Conservation (phyloP, 352 stramenopile species). For the Blastocystis hominis region DNA sequence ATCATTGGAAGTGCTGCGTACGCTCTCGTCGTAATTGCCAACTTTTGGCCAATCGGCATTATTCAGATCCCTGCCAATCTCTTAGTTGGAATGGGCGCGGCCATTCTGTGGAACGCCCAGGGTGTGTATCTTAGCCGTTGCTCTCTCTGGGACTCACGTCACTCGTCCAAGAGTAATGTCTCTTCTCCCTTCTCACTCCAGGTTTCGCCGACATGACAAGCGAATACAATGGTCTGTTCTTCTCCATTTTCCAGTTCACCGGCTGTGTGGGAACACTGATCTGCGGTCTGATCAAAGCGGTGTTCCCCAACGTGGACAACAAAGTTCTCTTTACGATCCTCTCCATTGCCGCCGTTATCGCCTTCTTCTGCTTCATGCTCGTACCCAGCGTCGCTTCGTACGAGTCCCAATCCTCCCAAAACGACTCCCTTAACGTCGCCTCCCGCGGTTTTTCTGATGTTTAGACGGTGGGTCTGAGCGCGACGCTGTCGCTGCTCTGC, state of each 20-base stretch:
- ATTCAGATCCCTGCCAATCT: slow-evolving; percentile 55
- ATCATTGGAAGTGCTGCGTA: slow-evolving; percentile 59
- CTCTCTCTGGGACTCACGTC: slow-evolving; percentile 40
- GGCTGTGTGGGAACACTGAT: slow-evolving; percentile 56
- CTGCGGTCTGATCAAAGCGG: background rate
- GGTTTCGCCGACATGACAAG: slow-evolving; percentile 46
- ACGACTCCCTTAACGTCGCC: background rate
- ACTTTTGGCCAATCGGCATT: background rate
- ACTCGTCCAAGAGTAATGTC: background rate
- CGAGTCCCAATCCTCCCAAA: background rate
- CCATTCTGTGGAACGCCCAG: slow-evolving; percentile 58
- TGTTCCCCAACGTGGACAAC: slow-evolving; percentile 9
- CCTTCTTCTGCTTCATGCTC: slow-evolving; percentile 4
- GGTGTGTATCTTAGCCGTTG: slow-evolving; percentile 56
- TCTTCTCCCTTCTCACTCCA: background rate
- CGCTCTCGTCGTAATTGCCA: slow-evolving; percentile 24
- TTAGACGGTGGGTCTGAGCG: slow-evolving; percentile 3
- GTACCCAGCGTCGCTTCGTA: slow-evolving; percentile 15
- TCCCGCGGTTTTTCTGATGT: background rate
- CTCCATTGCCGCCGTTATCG: background rate
- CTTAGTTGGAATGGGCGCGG: slow-evolving; percentile 48
- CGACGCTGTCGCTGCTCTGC: slow-evolving; percentile 32
- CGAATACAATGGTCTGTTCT: slow-evolving; percentile 59
- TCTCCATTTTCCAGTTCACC: slow-evolving; percentile 59
- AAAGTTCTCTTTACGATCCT: slow-evolving; percentile 55